phyloP scores from a whole-genome alignment of 164 flowering plant genomes.

The Dillenia turbinata region DNA sequence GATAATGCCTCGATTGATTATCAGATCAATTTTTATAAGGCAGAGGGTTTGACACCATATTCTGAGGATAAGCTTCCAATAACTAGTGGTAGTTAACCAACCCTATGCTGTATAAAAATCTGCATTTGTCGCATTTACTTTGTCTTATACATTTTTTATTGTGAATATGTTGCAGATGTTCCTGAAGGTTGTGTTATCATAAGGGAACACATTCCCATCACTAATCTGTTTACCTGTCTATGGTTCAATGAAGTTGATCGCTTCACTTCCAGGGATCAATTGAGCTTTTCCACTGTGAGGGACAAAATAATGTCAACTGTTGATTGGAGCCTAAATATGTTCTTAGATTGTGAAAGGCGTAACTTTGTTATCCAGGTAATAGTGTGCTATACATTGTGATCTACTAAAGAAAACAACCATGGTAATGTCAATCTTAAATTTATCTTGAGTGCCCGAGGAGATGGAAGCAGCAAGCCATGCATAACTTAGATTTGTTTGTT shows the following conservation, averaged over 20 bases:
- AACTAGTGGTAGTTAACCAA: conserved; percentile 58
- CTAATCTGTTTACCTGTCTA: conserved; percentile 83
- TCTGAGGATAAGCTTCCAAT: conserved; percentile 85
- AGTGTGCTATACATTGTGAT: background rate
- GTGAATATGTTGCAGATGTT: conserved; percentile 59
- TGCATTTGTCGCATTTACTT: background rate
- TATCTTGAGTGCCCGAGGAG: too few relatives aligned
- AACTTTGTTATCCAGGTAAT: conserved; percentile 90
- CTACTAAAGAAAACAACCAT: too few relatives aligned
- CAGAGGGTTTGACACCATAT: conserved; percentile 86
- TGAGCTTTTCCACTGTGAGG: conserved; percentile 88
- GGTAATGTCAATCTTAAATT: too few relatives aligned
- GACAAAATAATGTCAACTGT: conserved; percentile 69
- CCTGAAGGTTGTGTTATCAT: conserved; percentile 96
- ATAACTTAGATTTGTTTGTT: too few relatives aligned
- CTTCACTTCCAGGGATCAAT: conserved; percentile 89
- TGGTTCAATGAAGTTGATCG: conserved; percentile 99
- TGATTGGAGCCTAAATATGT: conserved; percentile 75
- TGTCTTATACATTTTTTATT: background rate
- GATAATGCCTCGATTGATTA: conserved; percentile 78
- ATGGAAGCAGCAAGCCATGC: too few relatives aligned
- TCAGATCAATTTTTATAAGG: conserved; percentile 78
- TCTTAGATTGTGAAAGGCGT: conserved; percentile 89
- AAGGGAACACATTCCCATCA: conserved; percentile 81
- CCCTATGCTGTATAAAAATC: conserved; percentile 9